phyloP scores from a whole-genome alignment of 345 rosid species.

The Dimocarpus longan region DNA sequence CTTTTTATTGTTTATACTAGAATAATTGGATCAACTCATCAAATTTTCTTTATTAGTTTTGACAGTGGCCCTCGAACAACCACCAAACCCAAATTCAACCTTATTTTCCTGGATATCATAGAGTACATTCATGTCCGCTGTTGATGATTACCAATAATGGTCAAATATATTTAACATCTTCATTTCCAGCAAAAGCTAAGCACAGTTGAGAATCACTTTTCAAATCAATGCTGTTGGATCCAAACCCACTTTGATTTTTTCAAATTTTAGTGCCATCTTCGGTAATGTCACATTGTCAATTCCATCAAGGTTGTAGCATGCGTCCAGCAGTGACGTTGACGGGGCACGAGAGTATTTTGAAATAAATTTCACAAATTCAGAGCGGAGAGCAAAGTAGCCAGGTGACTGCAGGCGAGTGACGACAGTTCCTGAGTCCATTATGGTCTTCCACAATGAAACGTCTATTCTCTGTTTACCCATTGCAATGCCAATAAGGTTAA shows the following conservation, averaged over 20 bases:
- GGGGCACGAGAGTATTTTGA: not conserved
- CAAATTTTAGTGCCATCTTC: slow-evolving; percentile 20
- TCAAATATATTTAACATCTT: not conserved
- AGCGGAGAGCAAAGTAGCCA: slow-evolving; percentile 1
- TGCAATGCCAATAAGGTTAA: slow-evolving; percentile 26
- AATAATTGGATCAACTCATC: no score
- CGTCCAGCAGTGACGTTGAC: not conserved
- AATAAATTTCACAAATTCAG: slow-evolving; percentile 20
- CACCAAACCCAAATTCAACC: slow-evolving; percentile 27
- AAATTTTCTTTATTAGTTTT: no score
- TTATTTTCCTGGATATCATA: slow-evolving; percentile 5
- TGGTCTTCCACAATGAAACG: slow-evolving; percentile 10
- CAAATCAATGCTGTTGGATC: slow-evolving; percentile 22
- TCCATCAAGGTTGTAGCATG: slow-evolving; percentile 23
- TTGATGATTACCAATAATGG: slow-evolving; percentile 36
- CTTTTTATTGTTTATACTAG: no score
- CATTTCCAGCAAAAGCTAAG: slow-evolving; percentile 31
- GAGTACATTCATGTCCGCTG: slow-evolving; percentile 25
- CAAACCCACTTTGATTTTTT: slow-evolving; percentile 6
- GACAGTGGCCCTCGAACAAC: slow-evolving; percentile 9
- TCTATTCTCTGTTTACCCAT: slow-evolving; percentile 14
- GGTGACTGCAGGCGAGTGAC: slow-evolving; percentile 23
- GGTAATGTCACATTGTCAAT: not conserved
- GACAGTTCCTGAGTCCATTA: slow-evolving; percentile 35
- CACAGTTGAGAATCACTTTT: slow-evolving; percentile 29